Percentiles rank a stretch among this genome's conserved stretches.
Conservation (phyloP, 1,284 basidiomycete genomes). For the Cryptococcus sp. region DNA sequence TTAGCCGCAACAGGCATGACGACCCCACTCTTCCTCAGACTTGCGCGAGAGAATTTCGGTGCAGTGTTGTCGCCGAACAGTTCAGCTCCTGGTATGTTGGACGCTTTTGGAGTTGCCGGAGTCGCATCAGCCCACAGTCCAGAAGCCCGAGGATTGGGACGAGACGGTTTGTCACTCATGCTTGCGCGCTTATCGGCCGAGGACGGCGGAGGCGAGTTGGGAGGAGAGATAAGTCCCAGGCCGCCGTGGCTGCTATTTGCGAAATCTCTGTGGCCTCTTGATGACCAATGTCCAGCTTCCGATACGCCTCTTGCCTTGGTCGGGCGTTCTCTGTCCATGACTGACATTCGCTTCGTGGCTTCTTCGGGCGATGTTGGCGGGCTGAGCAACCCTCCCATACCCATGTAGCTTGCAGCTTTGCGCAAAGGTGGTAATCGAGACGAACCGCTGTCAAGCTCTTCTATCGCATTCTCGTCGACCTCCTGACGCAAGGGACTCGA, state of each 20-base stretch:
- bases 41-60: conserved; percentile 37
- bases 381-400: conserved; percentile 28
- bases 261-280: conserved; percentile 14
- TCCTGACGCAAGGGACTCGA: conserved; percentile 35
- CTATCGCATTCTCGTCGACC: conserved; percentile 25
- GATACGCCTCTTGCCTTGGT: conserved; percentile 4
- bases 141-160: background rate
- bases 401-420: conserved; percentile 26
- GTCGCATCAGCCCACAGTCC: conserved; percentile 18
- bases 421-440: conserved; percentile 7
- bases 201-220: conserved; percentile 25
- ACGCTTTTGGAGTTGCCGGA: background rate
- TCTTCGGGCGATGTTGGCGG: conserved; percentile 30
- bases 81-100: background rate
- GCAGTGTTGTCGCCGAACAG: conserved; percentile 19
- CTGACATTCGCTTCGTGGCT: conserved; percentile 9
- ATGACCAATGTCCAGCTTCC: conserved; percentile 18
- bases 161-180: background rate
- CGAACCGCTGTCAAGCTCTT: conserved; percentile 1
- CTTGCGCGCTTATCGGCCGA: conserved; percentile 8
- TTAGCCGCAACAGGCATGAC: conserved; percentile 38
- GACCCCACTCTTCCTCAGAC: conserved; percentile 31
- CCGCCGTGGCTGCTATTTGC: background rate
- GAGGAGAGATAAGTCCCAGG: conserved; percentile 18
- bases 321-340: conserved; percentile 24